Base-by-base conservation (phyloP, 1,284 basidiomycete genomes). In the Austroboletus novae-zelandiae region DNA sequence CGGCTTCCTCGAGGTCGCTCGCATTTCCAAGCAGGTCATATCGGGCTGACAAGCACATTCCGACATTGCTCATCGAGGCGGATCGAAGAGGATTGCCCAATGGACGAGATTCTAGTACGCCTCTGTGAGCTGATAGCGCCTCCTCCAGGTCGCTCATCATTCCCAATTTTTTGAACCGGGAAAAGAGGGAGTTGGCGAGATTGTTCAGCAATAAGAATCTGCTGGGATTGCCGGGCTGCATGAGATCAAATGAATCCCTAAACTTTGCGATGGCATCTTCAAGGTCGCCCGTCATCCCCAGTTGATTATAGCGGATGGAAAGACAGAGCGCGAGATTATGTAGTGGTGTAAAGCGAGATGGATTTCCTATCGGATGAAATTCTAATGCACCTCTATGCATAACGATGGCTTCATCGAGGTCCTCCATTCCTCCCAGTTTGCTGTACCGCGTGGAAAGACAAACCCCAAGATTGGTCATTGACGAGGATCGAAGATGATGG, bases 371-470 rank as follows among this genome's bases (percentile, higher is more conserved):
- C 11, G 41, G 30, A 31, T 18, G 29, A 15, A 51, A 35, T 17
- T 17, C 45, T 23, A 51, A 43, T 15, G 37, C 36, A 25, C 18
- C 11, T 43, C 42, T 40, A 31, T 43, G 36, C 9, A 48, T 23
- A 1, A 3, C 17, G 17, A 53, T 40, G 5, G 51, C 47, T 34
- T 53, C 51, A 5, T 50, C 31, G 10, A 50, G 44, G 20, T 53
- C 25, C 13, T 13, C 7, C 17, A 40, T 34, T 13, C 2, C 10
- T 5, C 45, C 50, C 5, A 43, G 9, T 5, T 43, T 17, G 17
- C 15, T 18, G 23, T 43, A 43, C 30, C 30, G 30, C 4, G 29
- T 20, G 9, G 18, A 41, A 8, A 41, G n/a, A 20, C 2, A 30
- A 17, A 30, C 27, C 8, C 40, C 40, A 30, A 41, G 40, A 15